These are phyloP conservation scores for Populus pruinosa DNA, from an alignment of 345 rosid species.

Conservation along the genomic window DNA sequence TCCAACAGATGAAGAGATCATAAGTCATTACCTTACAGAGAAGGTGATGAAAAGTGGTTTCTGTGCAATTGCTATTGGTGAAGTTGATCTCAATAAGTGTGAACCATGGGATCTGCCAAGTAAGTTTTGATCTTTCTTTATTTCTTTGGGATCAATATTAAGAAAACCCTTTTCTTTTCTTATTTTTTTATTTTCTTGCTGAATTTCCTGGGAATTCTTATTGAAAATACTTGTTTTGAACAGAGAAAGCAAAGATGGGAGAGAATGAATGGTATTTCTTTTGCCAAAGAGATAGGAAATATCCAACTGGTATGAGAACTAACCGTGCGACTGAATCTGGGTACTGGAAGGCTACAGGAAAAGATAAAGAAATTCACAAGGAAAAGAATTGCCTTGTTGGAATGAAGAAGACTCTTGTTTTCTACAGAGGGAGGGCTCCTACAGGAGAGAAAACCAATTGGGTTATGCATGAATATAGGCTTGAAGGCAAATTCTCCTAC, in stretches of 20 bases:
- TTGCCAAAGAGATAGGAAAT: constrained; percentile 85
- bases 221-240: constrained; percentile 7
- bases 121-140: constrained; percentile 23
- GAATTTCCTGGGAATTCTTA: neutral
- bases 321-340: constrained; percentile 90
- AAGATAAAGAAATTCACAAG: constrained; percentile 76
- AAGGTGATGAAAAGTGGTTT: constrained; percentile 50
- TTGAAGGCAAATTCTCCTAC: constrained; percentile 78
- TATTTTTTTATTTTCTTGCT: neutral
- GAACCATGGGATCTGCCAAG: constrained; percentile 96
- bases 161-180: neutral
- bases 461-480: constrained; percentile 96
- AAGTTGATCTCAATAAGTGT: constrained; percentile 83
- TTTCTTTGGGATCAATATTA: neutral
- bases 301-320: constrained; percentile 97
- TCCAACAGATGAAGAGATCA: constrained; percentile 89
- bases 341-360: constrained; percentile 98
- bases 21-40: constrained; percentile 58
- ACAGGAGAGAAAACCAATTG: constrained; percentile 93
- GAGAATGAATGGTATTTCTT: constrained; percentile 95
- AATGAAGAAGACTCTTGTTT: constrained; percentile 98
- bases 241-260: constrained; percentile 93
- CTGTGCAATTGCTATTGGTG: constrained; percentile 60
- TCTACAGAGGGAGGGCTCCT: constrained; percentile 93
- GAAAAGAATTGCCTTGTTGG: constrained; percentile 75